Conservation (phyloP, 352 stramenopile species). For the Pythium graminicola region DNA sequence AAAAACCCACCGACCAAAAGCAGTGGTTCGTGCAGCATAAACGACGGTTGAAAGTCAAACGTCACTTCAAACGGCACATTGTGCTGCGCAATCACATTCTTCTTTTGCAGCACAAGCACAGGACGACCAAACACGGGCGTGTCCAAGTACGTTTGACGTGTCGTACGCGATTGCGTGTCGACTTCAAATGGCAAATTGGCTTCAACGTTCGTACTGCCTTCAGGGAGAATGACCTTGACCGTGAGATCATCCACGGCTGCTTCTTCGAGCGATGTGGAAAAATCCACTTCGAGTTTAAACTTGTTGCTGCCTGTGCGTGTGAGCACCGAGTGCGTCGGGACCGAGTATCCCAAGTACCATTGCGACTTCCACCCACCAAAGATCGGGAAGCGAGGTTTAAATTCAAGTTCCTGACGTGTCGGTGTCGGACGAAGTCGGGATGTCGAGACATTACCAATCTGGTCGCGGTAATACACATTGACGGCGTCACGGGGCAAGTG, state of each 20-base stretch:
- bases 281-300: constrained; percentile 83
- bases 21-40: constrained; percentile 84
- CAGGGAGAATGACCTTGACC: constrained; percentile 83
- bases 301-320: constrained; percentile 45
- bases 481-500: constrained; percentile 66
- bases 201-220: constrained; percentile 75
- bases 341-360: constrained; percentile 85
- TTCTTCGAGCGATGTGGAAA: constrained; percentile 75
- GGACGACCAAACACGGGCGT: constrained; percentile 68
- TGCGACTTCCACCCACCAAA: constrained; percentile 88
- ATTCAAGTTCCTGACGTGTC: constrained; percentile 60
- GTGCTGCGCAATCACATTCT: constrained; percentile 79
- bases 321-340: constrained; percentile 76
- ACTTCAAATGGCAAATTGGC: constrained; percentile 70
- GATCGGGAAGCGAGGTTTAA: constrained; percentile 81
- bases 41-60: constrained; percentile 72
- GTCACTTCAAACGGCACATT: constrained; percentile 83
- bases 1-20: constrained; percentile 82
- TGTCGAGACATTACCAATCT: constrained; percentile 88
- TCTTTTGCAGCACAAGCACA: constrained; percentile 76
- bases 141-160: constrained; percentile 82
- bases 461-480: constrained; percentile 89
- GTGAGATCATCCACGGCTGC: constrained; percentile 79
- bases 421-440: constrained; percentile 53
- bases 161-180: constrained; percentile 44